Percentiles rank a stretch among this genome's conserved stretches.
phyloP scores from a whole-genome alignment of 75 land plant species.

The Ceratopteris richardii region DNA sequence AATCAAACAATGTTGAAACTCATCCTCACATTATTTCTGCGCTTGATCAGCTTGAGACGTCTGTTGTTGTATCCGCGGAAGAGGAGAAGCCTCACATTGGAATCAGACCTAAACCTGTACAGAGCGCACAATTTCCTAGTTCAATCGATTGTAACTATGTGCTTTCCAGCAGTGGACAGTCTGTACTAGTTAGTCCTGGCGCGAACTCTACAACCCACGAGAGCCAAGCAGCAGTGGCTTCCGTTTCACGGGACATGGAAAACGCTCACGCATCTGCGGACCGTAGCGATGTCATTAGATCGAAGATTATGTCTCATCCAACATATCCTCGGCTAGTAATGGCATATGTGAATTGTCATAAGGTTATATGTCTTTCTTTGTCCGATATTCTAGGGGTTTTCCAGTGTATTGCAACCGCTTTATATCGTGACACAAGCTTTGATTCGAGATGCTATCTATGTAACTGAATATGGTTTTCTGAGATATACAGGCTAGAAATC shows the following conservation, averaged over 20 bases:
- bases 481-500: too few species aligned
- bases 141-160: neutral
- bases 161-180: neutral
- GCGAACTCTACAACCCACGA: neutral
- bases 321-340: slow-evolving; percentile 62
- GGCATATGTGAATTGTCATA: slow-evolving; percentile 62
- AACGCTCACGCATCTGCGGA: neutral
- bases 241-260: neutral
- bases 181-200: neutral
- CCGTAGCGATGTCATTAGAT: slow-evolving; percentile 7
- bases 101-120: neutral
- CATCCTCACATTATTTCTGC: too few species aligned
- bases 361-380: slow-evolving; percentile 70
- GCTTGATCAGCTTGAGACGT: too few species aligned
- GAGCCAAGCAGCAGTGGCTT: neutral
- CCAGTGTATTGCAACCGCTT: neutral
- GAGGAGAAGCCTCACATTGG: neutral
- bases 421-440: too few species aligned
- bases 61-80: too few species aligned
- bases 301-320: slow-evolving; percentile 70
- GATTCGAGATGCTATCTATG: too few species aligned
- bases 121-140: neutral
- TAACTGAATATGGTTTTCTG: too few species aligned
- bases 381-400: slow-evolving; percentile 52
- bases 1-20: too few species aligned